A percentile compares a stretch with the other conserved stretches of the same genome.
Evolutionary conservation across 345 rosid species (phyloP).

Genomic region (Moricandia moricandioides): DNA sequence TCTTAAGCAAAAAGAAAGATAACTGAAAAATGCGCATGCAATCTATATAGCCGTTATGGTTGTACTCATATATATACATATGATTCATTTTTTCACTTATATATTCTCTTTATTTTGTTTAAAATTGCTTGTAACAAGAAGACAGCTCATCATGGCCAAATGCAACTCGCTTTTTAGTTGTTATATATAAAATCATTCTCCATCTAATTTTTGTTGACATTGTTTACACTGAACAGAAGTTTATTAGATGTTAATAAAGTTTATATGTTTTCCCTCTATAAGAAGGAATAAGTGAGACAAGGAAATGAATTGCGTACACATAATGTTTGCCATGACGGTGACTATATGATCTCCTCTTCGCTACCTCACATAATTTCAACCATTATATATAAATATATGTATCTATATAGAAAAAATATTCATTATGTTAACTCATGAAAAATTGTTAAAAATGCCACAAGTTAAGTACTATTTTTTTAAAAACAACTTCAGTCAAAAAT

Average conservation of each 20-base stretch:
- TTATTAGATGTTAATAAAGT: conserved; percentile 1
- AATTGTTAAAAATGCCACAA: too few relatives aligned
- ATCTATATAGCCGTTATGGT: conserved; percentile 27
- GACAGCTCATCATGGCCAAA: conserved; percentile 13
- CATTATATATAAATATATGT: background rate
- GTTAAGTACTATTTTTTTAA: too few relatives aligned
- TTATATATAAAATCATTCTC: background rate
- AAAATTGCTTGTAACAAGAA: conserved; percentile 12
- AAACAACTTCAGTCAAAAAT: too few relatives aligned
- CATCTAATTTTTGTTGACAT: conserved; percentile 12
- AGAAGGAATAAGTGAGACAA: conserved; percentile 5
- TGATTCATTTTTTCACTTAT: background rate
- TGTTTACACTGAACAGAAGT: conserved; percentile 14
- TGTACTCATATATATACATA: background rate
- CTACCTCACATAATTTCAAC: conserved; percentile 33
- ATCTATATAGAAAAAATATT: background rate
- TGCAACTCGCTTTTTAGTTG: conserved; percentile 1
- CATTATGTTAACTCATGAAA: background rate
- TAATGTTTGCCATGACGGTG: conserved; percentile 31
- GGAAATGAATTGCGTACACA: conserved; percentile 28
- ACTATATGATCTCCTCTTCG: conserved; percentile 17
- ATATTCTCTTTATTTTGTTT: background rate
- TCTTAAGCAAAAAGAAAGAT: too few relatives aligned
- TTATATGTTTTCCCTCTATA: conserved; percentile 12
- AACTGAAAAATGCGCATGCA: conserved; percentile 17